These are phyloP conservation scores for Xylaria venustula DNA, from an alignment of 495 filamentous ascomycete species.

Conservation along the genomic window DNA sequence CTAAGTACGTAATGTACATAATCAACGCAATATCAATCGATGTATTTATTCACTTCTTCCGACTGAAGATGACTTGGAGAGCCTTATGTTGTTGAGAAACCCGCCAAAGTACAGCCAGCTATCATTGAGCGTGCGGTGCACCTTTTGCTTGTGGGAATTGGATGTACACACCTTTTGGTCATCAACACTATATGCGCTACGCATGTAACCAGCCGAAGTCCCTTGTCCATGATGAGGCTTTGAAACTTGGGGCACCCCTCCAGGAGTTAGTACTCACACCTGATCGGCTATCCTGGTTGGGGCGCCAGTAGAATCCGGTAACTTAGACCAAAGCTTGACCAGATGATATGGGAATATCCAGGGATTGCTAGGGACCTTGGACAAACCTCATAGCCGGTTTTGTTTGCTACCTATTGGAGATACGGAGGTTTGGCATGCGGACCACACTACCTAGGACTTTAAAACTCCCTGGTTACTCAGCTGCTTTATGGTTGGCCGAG, in stretches of 20 bases:
- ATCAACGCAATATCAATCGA: no score
- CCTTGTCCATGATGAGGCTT: slow-evolving; percentile 13
- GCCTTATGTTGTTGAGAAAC: no score
- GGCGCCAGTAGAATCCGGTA: background rate
- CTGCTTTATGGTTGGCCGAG: background rate
- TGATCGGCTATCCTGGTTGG: slow-evolving; percentile 8
- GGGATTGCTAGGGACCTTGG: slow-evolving; percentile 8
- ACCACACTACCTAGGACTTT: background rate
- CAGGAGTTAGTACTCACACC: slow-evolving; percentile 8
- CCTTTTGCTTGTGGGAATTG: background rate
- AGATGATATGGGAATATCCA: slow-evolving; percentile 8
- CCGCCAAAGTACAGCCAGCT: no score
- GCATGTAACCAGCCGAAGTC: slow-evolving; percentile 6
- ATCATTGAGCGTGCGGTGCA: background rate
- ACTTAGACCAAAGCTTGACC: background rate
- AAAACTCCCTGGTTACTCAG: background rate
- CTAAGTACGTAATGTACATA: no score
- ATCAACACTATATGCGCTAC: background rate
- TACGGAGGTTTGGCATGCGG: background rate
- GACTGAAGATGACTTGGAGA: no score
- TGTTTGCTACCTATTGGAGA: slow-evolving; percentile 10
- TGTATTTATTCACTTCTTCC: no score
- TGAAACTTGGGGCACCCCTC: slow-evolving; percentile 10
- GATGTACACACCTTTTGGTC: background rate
- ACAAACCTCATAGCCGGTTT: background rate